Conservation (phyloP, 306 rosid species). For the Erythrophleum fordii region DNA sequence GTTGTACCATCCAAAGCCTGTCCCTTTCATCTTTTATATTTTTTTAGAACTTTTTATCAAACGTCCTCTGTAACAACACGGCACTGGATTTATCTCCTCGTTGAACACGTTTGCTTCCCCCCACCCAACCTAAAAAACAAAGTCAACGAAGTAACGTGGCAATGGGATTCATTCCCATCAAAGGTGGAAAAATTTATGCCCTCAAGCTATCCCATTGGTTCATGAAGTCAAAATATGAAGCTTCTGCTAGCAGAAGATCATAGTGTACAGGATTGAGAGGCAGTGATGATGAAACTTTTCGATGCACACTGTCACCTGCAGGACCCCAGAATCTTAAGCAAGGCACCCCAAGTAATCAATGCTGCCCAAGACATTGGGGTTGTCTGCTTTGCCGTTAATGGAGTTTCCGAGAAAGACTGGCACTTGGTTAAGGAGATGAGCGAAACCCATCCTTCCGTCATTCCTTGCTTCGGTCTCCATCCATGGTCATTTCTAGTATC, state of each 20-base stretch:
- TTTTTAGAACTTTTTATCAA: too few species aligned
- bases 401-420: constrained; percentile 84
- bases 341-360: constrained; percentile 59
- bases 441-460: constrained; percentile 51
- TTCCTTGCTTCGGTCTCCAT: constrained; percentile 87
- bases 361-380: constrained; percentile 65
- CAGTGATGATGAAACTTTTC: constrained; percentile 61
- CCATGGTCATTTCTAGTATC: constrained; percentile 59
- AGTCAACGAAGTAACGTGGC: not conserved
- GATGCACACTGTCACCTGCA: constrained; percentile 94
- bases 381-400: constrained; percentile 68
- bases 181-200: not conserved
- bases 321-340: constrained; percentile 70
- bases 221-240: not conserved
- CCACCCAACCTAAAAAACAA: not conserved
- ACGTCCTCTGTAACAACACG: too few species aligned
- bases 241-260: not conserved
- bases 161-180: not conserved
- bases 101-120: not conserved
- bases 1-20: too few species aligned
- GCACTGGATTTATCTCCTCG: too few species aligned
- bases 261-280: not conserved
- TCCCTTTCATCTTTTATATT: too few species aligned
- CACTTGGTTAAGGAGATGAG: constrained; percentile 70
- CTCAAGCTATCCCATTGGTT: not conserved